A percentile compares a stretch with the other conserved stretches of the same genome.
phyloP scores from a whole-genome alignment of 2,329 filamentous ascomycete species.

The Gremmenia infestans region DNA sequence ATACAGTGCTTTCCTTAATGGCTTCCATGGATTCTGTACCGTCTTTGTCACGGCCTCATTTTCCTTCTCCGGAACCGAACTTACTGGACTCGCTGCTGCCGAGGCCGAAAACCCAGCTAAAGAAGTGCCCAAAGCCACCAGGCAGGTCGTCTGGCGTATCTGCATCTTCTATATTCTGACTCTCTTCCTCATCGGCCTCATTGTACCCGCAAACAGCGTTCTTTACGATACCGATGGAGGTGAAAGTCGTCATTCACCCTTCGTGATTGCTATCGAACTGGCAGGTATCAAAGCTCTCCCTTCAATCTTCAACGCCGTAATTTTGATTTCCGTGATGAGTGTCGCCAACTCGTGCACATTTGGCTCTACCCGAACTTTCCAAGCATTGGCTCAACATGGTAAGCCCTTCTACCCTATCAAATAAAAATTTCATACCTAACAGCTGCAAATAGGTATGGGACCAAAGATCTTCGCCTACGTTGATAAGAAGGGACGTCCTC shows the following conservation, averaged over 20 bases:
- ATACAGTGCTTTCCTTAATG: conserved; percentile 38
- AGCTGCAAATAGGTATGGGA: conserved; percentile 41
- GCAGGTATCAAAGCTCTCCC: conserved; percentile 48
- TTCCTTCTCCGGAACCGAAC: conserved; percentile 47
- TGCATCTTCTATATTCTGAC: conserved; percentile 48
- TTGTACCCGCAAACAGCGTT: conserved; percentile 32
- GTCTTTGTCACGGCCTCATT: conserved; percentile 50
- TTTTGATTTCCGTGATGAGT: conserved; percentile 53
- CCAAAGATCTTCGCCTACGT: conserved; percentile 53
- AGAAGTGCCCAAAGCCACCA: conserved; percentile 45
- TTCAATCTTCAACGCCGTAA: conserved; percentile 55
- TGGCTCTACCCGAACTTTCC: conserved; percentile 54
- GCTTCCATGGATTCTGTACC: conserved; percentile 45
- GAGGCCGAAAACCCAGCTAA: conserved; percentile 45
- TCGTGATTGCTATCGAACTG: conserved; percentile 52
- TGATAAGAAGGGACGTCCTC: conserved; percentile 52
- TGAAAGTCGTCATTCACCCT: conserved; percentile 41
- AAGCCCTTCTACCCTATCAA: neutral
- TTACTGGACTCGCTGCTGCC: conserved; percentile 48
- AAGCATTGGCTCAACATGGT: conserved; percentile 50
- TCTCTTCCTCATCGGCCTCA: conserved; percentile 47
- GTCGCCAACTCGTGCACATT: conserved; percentile 56
- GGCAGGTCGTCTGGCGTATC: conserved; percentile 53
- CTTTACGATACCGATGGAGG: conserved; percentile 35
- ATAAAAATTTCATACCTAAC: neutral